A percentile compares a stretch with the other conserved stretches of the same genome.
Evolutionary conservation across 2,329 filamentous ascomycete species (phyloP).

Genomic region (Dactylonectria estremocensis): DNA sequence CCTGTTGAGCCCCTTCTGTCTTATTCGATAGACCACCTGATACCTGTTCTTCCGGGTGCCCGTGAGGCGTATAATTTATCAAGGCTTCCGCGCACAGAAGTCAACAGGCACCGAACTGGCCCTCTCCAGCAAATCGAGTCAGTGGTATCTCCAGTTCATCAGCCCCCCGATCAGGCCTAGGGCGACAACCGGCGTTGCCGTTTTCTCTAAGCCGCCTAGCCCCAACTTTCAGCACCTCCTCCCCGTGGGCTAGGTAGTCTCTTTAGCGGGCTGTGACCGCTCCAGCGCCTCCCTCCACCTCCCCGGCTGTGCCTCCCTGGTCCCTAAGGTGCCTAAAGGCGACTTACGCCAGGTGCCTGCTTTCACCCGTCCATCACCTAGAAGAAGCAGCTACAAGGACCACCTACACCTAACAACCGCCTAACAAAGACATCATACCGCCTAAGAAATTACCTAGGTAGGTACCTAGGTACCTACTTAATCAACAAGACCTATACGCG

Average conservation of each 20-base stretch:
- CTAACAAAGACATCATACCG: too few species aligned
- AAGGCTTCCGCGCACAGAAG: background rate
- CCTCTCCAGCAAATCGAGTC: background rate
- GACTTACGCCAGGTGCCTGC: too few species aligned
- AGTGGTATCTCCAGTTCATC: background rate
- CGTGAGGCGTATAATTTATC: background rate
- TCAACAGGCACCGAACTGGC: background rate
- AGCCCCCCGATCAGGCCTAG: conserved; percentile 1
- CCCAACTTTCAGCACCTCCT: conserved; percentile 14
- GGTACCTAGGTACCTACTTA: too few species aligned
- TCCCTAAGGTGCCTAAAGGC: too few species aligned
- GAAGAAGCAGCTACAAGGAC: too few species aligned
- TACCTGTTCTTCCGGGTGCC: background rate
- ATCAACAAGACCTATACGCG: background rate
- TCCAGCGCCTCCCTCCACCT: background rate
- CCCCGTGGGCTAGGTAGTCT: background rate
- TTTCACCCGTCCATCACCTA: too few species aligned
- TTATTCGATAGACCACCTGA: background rate
- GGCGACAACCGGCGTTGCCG: conserved; percentile 14
- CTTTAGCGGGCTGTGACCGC: conserved; percentile 17
- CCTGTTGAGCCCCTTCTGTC: background rate
- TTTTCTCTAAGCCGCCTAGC: conserved; percentile 22
- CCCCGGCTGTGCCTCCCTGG: background rate
- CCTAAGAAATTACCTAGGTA: too few species aligned
- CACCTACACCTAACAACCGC: too few species aligned